phyloP scores from a whole-genome alignment of 2,329 filamentous ascomycete species.

The Falciphora oryzae region DNA sequence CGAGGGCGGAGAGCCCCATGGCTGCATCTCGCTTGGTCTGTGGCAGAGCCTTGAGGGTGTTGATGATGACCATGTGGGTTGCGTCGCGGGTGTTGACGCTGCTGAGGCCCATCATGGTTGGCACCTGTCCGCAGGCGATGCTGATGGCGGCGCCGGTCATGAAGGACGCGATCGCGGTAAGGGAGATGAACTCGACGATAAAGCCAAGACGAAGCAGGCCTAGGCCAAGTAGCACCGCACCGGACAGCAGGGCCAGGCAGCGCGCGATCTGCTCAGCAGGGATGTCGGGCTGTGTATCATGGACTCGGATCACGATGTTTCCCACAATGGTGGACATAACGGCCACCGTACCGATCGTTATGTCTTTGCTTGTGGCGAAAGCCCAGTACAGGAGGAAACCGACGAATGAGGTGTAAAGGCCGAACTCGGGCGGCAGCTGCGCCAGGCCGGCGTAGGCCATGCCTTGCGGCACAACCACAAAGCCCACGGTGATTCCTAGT shows the following conservation, averaged over 20 bases:
- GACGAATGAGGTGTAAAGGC: constrained; percentile 77
- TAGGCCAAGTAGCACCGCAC: constrained; percentile 36
- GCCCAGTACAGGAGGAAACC: constrained; percentile 77
- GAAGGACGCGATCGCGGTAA: constrained; percentile 44
- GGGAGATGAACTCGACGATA: constrained; percentile 46
- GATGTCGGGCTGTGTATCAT: constrained; percentile 26
- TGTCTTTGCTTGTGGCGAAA: constrained; percentile 80
- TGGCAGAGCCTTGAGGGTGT: constrained; percentile 33
- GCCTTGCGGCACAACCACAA: constrained; percentile 69
- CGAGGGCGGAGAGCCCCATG: constrained; percentile 62
- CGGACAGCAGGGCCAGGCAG: constrained; percentile 38
- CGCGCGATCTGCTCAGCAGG: constrained; percentile 36
- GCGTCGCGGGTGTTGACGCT: constrained; percentile 39
- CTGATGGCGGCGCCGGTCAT: constrained; percentile 46
- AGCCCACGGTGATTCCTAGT: constrained; percentile 12
- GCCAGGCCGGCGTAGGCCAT: constrained; percentile 76
- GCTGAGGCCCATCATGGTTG: constrained; percentile 35
- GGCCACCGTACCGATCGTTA: constrained; percentile 66
- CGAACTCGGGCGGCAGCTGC: constrained; percentile 60
- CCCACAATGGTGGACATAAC: constrained; percentile 46
- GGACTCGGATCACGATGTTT: constrained; percentile 36
- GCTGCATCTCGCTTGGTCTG: constrained; percentile 59
- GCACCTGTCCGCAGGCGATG: constrained; percentile 43
- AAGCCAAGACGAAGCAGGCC: constrained; percentile 43
- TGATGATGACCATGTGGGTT: constrained; percentile 39